phyloP scores from a whole-genome alignment of 495 filamentous ascomycete genomes.

The Wilcoxina mikolae region DNA sequence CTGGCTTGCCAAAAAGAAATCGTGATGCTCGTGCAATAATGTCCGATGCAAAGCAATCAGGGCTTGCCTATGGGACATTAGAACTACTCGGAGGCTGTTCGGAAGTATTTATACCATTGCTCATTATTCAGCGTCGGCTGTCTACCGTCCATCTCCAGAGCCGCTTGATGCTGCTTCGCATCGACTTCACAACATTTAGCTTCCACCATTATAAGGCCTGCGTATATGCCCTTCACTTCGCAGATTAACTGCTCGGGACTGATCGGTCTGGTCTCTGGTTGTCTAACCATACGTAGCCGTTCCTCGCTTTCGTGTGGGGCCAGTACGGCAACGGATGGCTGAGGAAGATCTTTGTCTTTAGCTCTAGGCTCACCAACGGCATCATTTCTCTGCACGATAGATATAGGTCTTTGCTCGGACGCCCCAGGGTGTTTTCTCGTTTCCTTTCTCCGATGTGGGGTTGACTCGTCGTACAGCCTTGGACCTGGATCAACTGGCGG shows the following conservation, averaged over 20 bases:
- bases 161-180: slow-evolving; percentile 40
- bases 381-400: neutral
- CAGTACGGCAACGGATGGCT: neutral
- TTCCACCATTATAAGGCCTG: slow-evolving; percentile 63
- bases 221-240: slow-evolving; percentile 63
- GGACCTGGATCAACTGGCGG: neutral
- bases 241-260: slow-evolving; percentile 58
- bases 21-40: slow-evolving; percentile 62
- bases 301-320: slow-evolving; percentile 5
- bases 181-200: slow-evolving; percentile 62
- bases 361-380: neutral
- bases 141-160: slow-evolving; percentile 26
- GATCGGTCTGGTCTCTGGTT: slow-evolving; percentile 42
- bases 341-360: neutral
- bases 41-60: slow-evolving; percentile 58
- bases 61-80: slow-evolving; percentile 33
- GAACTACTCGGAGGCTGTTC: neutral
- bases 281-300: slow-evolving; percentile 22
- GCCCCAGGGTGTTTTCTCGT: neutral
- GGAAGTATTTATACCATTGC: slow-evolving; percentile 38
- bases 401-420: neutral
- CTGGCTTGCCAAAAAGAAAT: slow-evolving; percentile 66
- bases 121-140: slow-evolving; percentile 39
- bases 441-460: neutral
- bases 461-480: neutral